Evolutionary conservation across 2,329 filamentous ascomycete genomes (phyloP), one percentile per base, ranked within the genome.

Genomic region (Huntiella moniliformis): DNA sequence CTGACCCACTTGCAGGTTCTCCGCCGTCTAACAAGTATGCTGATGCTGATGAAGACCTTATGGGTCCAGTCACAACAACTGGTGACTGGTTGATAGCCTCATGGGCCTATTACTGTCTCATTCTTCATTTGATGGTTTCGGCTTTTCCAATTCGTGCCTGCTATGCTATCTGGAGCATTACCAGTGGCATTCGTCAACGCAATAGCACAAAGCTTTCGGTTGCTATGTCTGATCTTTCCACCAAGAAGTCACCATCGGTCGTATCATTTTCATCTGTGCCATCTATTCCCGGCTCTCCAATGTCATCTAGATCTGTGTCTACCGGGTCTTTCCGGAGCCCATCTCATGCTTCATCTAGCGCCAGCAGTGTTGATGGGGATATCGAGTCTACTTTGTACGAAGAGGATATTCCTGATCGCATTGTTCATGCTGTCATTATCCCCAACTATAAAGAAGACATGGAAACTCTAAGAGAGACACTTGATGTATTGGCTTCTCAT

Each of bases 391-490:
- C 42, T 31, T 35, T 49, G 22, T 42, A 37, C 34, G 47, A 49
- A 38, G 52, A 60, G 28, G 67, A 70, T 34, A 57, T 63, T 45
- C 65, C 63, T 13, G 57, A 60, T 7, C 58, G 61, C 1, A 55
- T 61, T n/a, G 61, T 80, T 28, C 76, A 82, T 56, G 75, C 73
- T 11, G 79, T 84, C 51, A 65, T 83, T 51, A 67, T 84, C 38
- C 79, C 79, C 13, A 82, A 82, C 55, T 84, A 83, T 62, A 80
- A 80, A 58, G 79, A 84, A 57, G 77, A 82, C 47, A 62, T 76
- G 47, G 74, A 79, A 48, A 80, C 74, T 0, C 63, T 83, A 40
- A 67, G 72, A 51, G 77, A 81, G 56, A 83, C 79, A 0, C 60
- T 84, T 15, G 72, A 77, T 36, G 78, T 83, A 16, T 60, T 83